Evolutionary conservation across 1,139 yeast species (phyloP), one percentile per base, ranked within the genome.

Genomic region (Lodderomyces margitis): DNA sequence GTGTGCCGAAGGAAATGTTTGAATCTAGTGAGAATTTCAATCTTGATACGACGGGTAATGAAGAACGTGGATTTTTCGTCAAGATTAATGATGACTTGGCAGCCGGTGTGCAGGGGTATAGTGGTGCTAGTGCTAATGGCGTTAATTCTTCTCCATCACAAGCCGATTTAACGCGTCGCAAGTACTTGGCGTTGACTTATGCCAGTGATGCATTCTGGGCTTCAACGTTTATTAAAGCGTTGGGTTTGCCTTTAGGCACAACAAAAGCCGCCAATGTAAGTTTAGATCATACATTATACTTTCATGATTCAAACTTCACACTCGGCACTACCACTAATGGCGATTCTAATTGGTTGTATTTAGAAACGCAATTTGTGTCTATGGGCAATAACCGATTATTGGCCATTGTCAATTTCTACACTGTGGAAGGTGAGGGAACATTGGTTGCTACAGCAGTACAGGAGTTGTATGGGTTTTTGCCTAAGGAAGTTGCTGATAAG

Each of bases 221-320:
- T 43, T 56, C 58, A 0, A 45, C 59, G 3, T 37, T 61, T 23
- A 40, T 53, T 6, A 53, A 52, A 12, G 55, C 59, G 0, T 35
- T 66, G 24, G 74, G 74, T 2, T 45, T 60, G 19, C 57, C 64
- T 1, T 44, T 59, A 27, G 52, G 50, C 25, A 46, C 48, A 4
- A 15, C 32, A 5, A 15, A 5, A 3, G 19, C 19, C 9, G 15
- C 14, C 8, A 62, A 68, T 4, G 69, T 70, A 3, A 66, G 73
- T 9, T 58, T 71, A 40, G 77, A 71, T 54, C 77, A 71, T 46
- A 52, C 69, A 6, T 57, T 71, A 7, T 68, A 60, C 46, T 66
- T 67, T 52, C 77, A 71, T 47, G 75, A 70, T 44, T 28, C 32
- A 5, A 28, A 28, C 16, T 28, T 28, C 32, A n/a, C 15, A 28